Conservation (phyloP, 2,329 filamentous ascomycete genomes). For the Neophaeococcomyces mojaviensis region DNA sequence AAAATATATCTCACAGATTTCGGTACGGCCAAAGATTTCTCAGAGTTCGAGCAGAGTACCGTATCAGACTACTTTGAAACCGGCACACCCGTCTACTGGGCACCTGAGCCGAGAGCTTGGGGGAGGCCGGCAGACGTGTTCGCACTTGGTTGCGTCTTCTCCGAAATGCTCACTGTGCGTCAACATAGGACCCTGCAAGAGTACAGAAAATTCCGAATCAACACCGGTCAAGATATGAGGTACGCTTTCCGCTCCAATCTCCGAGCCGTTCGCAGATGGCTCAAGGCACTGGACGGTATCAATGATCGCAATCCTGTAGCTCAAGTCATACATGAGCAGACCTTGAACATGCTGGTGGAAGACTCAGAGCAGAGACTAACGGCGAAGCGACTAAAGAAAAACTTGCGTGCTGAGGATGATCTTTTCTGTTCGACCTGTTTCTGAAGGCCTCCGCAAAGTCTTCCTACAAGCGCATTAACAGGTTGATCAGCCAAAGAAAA, state of each 20-base stretch:
- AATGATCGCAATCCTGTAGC: not conserved
- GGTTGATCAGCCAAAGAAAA: too few species aligned
- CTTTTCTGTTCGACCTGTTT: constrained; percentile 5
- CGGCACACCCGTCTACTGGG: constrained; percentile 5
- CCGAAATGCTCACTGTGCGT: constrained; percentile 13
- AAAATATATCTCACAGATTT: constrained; percentile 18
- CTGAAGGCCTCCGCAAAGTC: not conserved
- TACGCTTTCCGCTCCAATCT: constrained; percentile 4
- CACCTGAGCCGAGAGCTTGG: constrained; percentile 8
- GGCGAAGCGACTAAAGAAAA: not conserved
- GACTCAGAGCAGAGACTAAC: not conserved
- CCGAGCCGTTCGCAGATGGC: not conserved
- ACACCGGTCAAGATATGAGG: not conserved
- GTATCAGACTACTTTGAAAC: not conserved
- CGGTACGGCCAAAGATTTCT: constrained; percentile 13
- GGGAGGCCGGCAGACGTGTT: constrained; percentile 7
- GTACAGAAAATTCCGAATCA: not conserved
- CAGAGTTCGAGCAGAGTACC: constrained; percentile 6
- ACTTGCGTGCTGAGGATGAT: not conserved
- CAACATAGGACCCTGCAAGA: not conserved
- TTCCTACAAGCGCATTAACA: not conserved
- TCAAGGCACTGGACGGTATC: not conserved
- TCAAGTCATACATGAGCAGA: constrained; percentile 2
- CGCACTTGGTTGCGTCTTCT: constrained; percentile 15
- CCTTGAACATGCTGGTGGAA: constrained; percentile 2